A percentile compares a stretch with the other conserved stretches of the same genome.
phyloP scores from a whole-genome alignment of 1,139 yeast species.

The Protomyces lactucae-debilis region DNA sequence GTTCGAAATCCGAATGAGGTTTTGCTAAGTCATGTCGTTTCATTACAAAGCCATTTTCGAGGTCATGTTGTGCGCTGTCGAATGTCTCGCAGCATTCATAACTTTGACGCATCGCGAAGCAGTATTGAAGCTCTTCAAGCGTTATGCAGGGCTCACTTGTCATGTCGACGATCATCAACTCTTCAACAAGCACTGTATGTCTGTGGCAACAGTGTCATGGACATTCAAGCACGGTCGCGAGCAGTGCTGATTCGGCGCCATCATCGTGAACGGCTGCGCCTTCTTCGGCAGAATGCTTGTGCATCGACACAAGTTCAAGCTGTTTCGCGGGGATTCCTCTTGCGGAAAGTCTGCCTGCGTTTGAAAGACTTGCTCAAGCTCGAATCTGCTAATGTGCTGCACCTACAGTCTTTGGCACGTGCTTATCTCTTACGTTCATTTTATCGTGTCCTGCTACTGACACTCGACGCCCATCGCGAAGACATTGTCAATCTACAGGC shows the following conservation, averaged over 20 bases:
- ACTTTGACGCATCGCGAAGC: not conserved
- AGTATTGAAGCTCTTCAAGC: not conserved
- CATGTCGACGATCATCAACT: no score
- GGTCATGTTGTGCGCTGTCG: not conserved
- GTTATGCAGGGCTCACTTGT: not conserved
- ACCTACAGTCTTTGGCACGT: constrained; percentile 18
- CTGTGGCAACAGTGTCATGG: not conserved
- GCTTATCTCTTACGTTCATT: constrained; percentile 37
- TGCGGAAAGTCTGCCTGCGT: constrained; percentile 24
- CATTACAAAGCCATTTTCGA: not conserved
- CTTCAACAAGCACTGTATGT: not conserved
- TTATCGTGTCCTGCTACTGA: not conserved
- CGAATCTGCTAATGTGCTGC: constrained; percentile 20
- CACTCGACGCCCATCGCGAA: constrained; percentile 28
- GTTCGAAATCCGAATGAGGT: not conserved
- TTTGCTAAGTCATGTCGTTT: not conserved
- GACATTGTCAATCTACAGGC: constrained; percentile 42
- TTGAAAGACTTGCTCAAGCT: constrained; percentile 25
- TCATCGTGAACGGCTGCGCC: not conserved
- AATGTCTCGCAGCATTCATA: not conserved
- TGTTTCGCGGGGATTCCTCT: constrained; percentile 27
- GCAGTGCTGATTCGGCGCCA: not conserved
- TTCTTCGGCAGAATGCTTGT: not conserved
- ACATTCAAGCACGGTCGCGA: not conserved
- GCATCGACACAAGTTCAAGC: constrained; percentile 15